Evolutionary conservation across 805 yeast genomes (phyloP).

Genomic region (Wickerhamomyces pijperi): DNA sequence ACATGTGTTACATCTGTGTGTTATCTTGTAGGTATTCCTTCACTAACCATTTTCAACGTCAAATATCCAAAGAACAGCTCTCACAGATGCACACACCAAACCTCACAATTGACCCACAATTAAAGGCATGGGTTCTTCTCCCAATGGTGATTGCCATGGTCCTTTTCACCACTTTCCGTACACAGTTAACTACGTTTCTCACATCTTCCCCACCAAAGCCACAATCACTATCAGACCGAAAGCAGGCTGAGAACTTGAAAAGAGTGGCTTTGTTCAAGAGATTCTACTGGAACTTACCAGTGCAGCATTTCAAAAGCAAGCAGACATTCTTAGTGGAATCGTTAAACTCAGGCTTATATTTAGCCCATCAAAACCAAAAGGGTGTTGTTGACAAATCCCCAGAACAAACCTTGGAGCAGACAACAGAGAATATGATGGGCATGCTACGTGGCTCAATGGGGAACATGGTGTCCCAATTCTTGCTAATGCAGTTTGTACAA

Average conservation of each 20-base stretch:
- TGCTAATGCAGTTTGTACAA: conserved; percentile 94
- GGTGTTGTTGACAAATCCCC: conserved; percentile 5
- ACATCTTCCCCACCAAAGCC: conserved; percentile 40
- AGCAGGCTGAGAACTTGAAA: conserved; percentile 54
- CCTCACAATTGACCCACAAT: conserved; percentile 63
- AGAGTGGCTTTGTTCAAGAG: conserved; percentile 47
- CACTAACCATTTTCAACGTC: too few relatives aligned
- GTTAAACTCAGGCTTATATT: conserved; percentile 35
- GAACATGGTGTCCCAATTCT: conserved; percentile 81
- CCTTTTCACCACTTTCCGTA: conserved; percentile 69
- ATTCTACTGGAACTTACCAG: conserved; percentile 41
- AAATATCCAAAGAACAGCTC: too few relatives aligned
- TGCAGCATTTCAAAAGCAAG: conserved; percentile 41
- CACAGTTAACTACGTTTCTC: conserved; percentile 51
- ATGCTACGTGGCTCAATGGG: conserved; percentile 77
- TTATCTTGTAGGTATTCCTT: too few relatives aligned
- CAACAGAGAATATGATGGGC: conserved; percentile 61
- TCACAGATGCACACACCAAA: conserved; percentile 29
- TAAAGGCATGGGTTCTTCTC: conserved; percentile 80
- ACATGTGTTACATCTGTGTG: too few relatives aligned
- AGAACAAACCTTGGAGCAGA: conserved; percentile 24
- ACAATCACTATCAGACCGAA: conserved; percentile 36
- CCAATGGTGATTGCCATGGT: conserved; percentile 91
- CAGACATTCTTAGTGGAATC: conserved; percentile 34
- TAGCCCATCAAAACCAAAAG: conserved; percentile 25